Conservation (phyloP, 768 basidiomycete genomes). For the Trametes sanguinea region DNA sequence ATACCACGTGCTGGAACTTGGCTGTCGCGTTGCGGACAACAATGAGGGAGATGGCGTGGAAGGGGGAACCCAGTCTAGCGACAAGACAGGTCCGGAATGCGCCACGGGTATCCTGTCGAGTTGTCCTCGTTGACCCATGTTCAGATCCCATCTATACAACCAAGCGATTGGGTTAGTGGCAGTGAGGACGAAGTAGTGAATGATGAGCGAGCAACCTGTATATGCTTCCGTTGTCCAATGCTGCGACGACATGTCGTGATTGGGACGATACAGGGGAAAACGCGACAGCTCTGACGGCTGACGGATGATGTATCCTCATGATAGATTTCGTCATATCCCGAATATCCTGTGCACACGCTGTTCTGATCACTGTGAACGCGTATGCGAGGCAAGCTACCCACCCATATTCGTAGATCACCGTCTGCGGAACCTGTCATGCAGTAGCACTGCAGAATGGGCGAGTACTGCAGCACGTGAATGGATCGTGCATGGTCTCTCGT, state of each 20-base stretch:
- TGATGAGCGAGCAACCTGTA: slow-evolving; percentile 47
- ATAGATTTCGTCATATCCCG: slow-evolving; percentile 68
- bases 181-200: not conserved
- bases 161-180: not conserved
- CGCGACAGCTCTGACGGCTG: slow-evolving; percentile 65
- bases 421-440: slow-evolving; percentile 82
- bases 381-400: slow-evolving; percentile 34
- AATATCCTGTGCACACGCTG: slow-evolving; percentile 49
- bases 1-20: slow-evolving; percentile 27
- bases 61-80: slow-evolving; percentile 68
- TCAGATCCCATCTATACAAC: slow-evolving; percentile 67
- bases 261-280: slow-evolving; percentile 69
- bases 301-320: slow-evolving; percentile 70
- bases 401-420: slow-evolving; percentile 81
- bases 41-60: slow-evolving; percentile 25
- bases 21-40: slow-evolving; percentile 20
- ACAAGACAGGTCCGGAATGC: slow-evolving; percentile 69
- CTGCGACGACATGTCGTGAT: slow-evolving; percentile 62
- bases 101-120: slow-evolving; percentile 74
- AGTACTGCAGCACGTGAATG: slow-evolving; percentile 69
- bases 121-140: slow-evolving; percentile 73
- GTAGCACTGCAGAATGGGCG: slow-evolving; percentile 66
- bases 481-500: slow-evolving; percentile 70
- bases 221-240: slow-evolving; percentile 41
- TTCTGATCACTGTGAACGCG: not conserved